A percentile compares a stretch with the other conserved stretches of the same genome.
phyloP scores from a whole-genome alignment of 116 monocot species.

The Phalaenopsis hybrid region DNA sequence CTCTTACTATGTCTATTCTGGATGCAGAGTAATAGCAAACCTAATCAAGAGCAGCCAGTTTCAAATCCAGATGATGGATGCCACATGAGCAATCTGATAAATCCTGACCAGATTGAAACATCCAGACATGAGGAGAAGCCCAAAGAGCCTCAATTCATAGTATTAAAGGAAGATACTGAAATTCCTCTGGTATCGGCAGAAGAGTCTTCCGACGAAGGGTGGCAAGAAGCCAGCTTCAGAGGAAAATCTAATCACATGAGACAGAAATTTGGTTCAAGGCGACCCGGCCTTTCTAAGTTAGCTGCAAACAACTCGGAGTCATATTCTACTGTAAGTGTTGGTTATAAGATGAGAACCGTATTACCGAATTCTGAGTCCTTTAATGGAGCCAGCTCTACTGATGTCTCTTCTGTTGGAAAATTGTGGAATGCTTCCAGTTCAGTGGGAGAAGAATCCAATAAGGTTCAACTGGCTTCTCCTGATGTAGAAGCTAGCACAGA shows the following conservation, averaged over 20 bases:
- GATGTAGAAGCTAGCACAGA: not conserved
- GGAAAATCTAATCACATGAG: slow-evolving; percentile 36
- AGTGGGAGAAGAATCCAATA: slow-evolving; percentile 1
- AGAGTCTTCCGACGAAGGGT: slow-evolving; percentile 77
- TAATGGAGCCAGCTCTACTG: slow-evolving; percentile 4
- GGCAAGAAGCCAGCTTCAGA: slow-evolving; percentile 82
- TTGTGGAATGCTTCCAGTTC: slow-evolving; percentile 6
- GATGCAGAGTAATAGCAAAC: slow-evolving; percentile 35
- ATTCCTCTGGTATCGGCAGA: slow-evolving; percentile 18
- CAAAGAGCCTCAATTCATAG: slow-evolving; percentile 13
- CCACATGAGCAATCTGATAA: slow-evolving; percentile 9
- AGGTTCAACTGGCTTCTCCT: not conserved
- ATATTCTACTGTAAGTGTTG: slow-evolving; percentile 15
- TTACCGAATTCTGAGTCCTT: slow-evolving; percentile 23
- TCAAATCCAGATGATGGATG: slow-evolving; percentile 17
- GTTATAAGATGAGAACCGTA: slow-evolving; percentile 31
- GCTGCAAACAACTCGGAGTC: slow-evolving; percentile 23
- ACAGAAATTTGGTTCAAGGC: slow-evolving; percentile 30
- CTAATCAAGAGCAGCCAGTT: slow-evolving; percentile 25
- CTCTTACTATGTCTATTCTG: slow-evolving; percentile 3
- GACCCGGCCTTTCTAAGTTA: slow-evolving; percentile 36
- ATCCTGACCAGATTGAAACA: slow-evolving; percentile 16
- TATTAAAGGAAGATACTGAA: slow-evolving; percentile 19
- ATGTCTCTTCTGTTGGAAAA: slow-evolving; percentile 15
- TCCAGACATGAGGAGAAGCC: slow-evolving; percentile 10